phyloP scores from a whole-genome alignment of 2,329 filamentous ascomycete species.

The Monascus ruber region DNA sequence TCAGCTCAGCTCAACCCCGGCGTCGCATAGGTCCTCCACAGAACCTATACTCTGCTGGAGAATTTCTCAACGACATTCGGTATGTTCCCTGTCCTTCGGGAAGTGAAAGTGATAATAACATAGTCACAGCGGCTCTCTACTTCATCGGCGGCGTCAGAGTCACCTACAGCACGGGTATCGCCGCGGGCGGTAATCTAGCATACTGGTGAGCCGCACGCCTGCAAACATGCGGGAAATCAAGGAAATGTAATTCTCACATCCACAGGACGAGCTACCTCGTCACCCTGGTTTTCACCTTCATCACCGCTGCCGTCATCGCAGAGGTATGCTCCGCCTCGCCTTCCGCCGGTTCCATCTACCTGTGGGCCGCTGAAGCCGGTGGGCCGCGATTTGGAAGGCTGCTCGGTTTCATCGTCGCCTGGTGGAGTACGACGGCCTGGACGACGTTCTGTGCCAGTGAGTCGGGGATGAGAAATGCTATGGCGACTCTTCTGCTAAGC shows the following conservation, averaged over 20 bases:
- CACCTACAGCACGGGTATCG: slow-evolving; percentile 52
- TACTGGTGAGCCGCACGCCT: slow-evolving; percentile 39
- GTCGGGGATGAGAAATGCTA: slow-evolving; percentile 2
- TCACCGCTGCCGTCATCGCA: slow-evolving; percentile 49
- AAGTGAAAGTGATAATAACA: neutral
- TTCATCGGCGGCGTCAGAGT: slow-evolving; percentile 50
- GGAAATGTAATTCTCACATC: slow-evolving; percentile 1
- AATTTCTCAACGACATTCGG: slow-evolving; percentile 51
- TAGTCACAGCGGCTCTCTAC: slow-evolving; percentile 43
- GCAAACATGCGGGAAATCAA: too few species aligned
- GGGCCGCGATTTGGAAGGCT: slow-evolving; percentile 45
- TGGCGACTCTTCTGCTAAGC: neutral
- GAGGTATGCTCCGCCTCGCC: slow-evolving; percentile 51
- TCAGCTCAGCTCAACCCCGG: too few species aligned
- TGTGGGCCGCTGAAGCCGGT: slow-evolving; percentile 51
- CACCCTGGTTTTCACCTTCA: slow-evolving; percentile 50
- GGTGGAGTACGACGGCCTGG: slow-evolving; percentile 54
- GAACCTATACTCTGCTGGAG: slow-evolving; percentile 47
- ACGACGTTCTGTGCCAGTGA: slow-evolving; percentile 46
- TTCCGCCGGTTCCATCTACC: slow-evolving; percentile 48
- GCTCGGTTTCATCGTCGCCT: slow-evolving; percentile 51
- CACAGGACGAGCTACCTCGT: slow-evolving; percentile 48
- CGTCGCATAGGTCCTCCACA: slow-evolving; percentile 40
- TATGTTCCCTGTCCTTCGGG: slow-evolving; percentile 14
- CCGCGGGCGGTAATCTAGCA: slow-evolving; percentile 48